Base-by-base conservation (phyloP, 495 filamentous ascomycete species). In the Podospora pseudopauciseta region DNA sequence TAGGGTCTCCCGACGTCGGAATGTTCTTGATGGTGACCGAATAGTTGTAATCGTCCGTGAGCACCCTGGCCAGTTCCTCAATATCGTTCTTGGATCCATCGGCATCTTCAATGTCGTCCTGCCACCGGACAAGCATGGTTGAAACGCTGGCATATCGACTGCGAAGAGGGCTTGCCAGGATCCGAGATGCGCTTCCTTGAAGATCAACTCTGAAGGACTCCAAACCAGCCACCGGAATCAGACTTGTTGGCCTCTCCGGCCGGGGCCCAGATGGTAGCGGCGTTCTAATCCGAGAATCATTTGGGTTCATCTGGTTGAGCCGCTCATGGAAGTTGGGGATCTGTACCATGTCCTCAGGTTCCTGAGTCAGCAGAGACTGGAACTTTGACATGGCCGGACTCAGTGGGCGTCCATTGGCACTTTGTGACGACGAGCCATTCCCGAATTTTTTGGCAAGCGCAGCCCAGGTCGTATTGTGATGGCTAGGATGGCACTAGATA, bases 381-480 rank as follows among this genome's bases (percentile, higher is more conserved):
- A 68, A 64, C 30, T 75, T 79, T 54, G 74, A 68, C 9, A 77
- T 74, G 44, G 78, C 78, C 23, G 81, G 80, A 72, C 81, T 83
- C 61, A 83, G 71, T 77, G 74, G 64, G 76, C 78, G 57, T 72
- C 72, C 58, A 78, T 64, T 44, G 78, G 76, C 23, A 79, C 15
- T 19, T 49, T 23, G 23, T 23, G 70, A 66, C 15, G 81, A 77
- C 56, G 78, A 79, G 59, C 75, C 73, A 23, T 79, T 77, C 32
- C 75, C 74, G 75, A 79, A 83, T 69, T 81, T 84, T 66, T 74
- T 74, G 32, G 78, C 74, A 26, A 80, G 79, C 39, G 82, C 80
- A 71, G 84, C 82, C 81, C 81, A 84, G 1, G 81, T 80, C 81
- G 82, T 82, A 70, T 78, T 79, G 68, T 82, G 81, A 71, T 84